Percentiles rank a stretch among this genome's conserved stretches.
Conservation (phyloP, 2,329 filamentous ascomycete genomes). For the Hawksworthiomyces lignivorus region DNA sequence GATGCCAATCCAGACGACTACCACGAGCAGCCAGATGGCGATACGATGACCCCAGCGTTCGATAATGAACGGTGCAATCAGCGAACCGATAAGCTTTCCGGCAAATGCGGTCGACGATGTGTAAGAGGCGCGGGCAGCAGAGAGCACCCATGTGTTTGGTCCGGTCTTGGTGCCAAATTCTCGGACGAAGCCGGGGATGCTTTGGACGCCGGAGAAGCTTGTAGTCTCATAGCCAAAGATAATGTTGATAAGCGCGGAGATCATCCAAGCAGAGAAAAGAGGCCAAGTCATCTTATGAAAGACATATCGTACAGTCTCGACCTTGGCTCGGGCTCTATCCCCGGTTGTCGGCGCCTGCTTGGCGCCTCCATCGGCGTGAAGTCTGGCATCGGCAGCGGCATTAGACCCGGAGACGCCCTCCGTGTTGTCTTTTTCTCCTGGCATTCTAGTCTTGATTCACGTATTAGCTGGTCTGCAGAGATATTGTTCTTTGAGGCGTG, state of each 20-base stretch:
- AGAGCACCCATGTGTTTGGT: not conserved
- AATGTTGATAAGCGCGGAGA: slow-evolving; percentile 7
- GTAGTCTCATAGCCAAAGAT: slow-evolving; percentile 9
- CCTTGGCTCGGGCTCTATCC: slow-evolving; percentile 1
- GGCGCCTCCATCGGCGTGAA: no score
- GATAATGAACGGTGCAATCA: not conserved
- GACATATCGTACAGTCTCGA: slow-evolving; percentile 3
- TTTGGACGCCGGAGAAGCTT: slow-evolving; percentile 7
- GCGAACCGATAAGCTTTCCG: slow-evolving; percentile 1
- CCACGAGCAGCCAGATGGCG: slow-evolving; percentile 7
- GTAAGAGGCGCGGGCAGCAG: slow-evolving; percentile 5
- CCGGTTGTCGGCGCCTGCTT: no score
- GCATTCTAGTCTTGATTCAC: no score
- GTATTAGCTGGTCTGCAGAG: no score
- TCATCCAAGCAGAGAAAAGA: slow-evolving; percentile 7
- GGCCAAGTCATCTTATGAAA: slow-evolving; percentile 9
- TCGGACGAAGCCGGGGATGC: slow-evolving; percentile 4
- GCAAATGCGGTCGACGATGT: slow-evolving; percentile 7
- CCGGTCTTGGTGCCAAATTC: slow-evolving; percentile 2
- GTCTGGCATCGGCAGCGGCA: not conserved
- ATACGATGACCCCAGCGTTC: slow-evolving; percentile 5
- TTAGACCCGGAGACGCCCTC: not conserved
- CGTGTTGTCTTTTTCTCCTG: not conserved
- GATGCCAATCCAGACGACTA: slow-evolving; percentile 6
- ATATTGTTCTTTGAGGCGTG: no score